Conservation (phyloP, 2,329 filamentous ascomycete species). For the Alternaria gaisen region DNA sequence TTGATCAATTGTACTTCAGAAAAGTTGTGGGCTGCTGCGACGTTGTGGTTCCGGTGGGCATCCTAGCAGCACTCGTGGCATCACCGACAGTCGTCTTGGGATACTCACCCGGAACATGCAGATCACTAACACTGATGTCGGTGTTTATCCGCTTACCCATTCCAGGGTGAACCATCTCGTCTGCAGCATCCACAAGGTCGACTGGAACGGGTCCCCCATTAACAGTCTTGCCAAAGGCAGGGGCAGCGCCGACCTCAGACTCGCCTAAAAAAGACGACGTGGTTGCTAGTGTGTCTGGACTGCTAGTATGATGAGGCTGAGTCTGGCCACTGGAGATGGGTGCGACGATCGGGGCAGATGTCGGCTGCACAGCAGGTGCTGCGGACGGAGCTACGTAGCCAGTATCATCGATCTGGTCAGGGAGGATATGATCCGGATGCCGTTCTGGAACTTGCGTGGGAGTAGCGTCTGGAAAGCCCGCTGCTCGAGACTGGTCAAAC, state of each 20-base stretch:
- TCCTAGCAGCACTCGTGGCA: neutral
- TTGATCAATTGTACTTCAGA: constrained; percentile 3
- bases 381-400: constrained; percentile 12
- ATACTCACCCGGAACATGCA: constrained; percentile 76
- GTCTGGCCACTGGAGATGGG: constrained; percentile 13
- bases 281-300: constrained; percentile 26
- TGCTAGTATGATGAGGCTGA: constrained; percentile 20
- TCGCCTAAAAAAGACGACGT: constrained; percentile 45
- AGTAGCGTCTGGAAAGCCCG: constrained; percentile 3
- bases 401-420: constrained; percentile 23
- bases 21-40: neutral
- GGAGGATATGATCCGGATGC: constrained; percentile 23
- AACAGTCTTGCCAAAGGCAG: constrained; percentile 34
- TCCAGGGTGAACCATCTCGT: constrained; percentile 56
- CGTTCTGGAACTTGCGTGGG: constrained; percentile 23
- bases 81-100: constrained; percentile 48
- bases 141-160: constrained; percentile 55
- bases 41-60: neutral
- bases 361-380: constrained; percentile 12
- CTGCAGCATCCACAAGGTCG: constrained; percentile 24
- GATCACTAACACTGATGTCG: constrained; percentile 65
- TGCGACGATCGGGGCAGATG: constrained; percentile 24
- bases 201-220: constrained; percentile 43
- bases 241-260: constrained; percentile 38
- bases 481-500: constrained; percentile 7